Evolutionary conservation across 164 flowering plant species (phyloP), one percentile per base, ranked within the genome.

Genomic region (Santalum album): DNA sequence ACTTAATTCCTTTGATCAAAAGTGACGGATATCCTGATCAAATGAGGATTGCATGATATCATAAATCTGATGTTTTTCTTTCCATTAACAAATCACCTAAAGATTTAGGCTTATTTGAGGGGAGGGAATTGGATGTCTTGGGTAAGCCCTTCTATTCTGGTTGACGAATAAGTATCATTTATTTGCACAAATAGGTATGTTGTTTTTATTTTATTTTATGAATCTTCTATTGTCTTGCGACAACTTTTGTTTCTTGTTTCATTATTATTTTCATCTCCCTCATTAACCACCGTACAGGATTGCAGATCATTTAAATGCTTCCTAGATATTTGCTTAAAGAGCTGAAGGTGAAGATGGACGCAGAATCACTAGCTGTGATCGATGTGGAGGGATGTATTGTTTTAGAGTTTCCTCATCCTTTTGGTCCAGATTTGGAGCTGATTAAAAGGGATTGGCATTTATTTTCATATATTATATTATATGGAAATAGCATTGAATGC

Each of bases 261-360:
- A 17, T 2, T 19, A 29, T 6, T 32, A 6, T 12, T 21, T 20
- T 45, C 19, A 24, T 7, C 25, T 19, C 42, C 25, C 18, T 34
- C 24, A 51, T 14, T 3, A 5, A 19, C 16, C 23, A 27, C 23
- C 11, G 14, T 25, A 12, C 53, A n/a, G 54, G 10, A 51, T n/a
- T 11, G 25, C 54, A 32, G 16, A 20, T 25, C 19, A 21, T 42
- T 18, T 21, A 45, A 58, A 66, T 65, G 67, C 50, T 65, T 54
- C 57, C 54, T 27, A 62, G 55, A 44, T 59, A 49, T 51, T 36
- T 51, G 14, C 52, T 65, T 46, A 46, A 65, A 35, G 58, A 58
- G 27, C 52, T 21, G 46, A 55, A 58, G n/a, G 16, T 20, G 55
- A 42, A 58, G 39, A 26, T 40, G 25, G 58, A 21, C n/a, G 61